A percentile compares a stretch with the other conserved stretches of the same genome.
phyloP scores from a whole-genome alignment of 768 basidiomycete genomes.

The Calocybe gangraenosa region DNA sequence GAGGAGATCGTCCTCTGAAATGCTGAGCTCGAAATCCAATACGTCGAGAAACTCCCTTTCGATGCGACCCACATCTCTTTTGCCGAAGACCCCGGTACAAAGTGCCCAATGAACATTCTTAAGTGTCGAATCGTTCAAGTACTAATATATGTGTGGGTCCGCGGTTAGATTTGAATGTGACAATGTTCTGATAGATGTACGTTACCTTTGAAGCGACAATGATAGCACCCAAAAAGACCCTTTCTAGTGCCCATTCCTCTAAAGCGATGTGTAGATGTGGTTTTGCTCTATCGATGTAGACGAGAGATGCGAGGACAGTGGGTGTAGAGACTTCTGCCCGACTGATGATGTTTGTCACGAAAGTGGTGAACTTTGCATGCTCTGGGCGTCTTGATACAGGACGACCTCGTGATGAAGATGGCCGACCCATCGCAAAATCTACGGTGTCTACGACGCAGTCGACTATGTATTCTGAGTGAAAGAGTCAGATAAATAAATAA shows the following conservation, averaged over 20 bases:
- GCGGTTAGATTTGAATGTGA: conserved; percentile 7
- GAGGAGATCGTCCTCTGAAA: conserved; percentile 63
- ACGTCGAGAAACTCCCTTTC: conserved; percentile 82
- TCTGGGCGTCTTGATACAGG: conserved; percentile 42
- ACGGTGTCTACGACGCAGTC: conserved; percentile 70
- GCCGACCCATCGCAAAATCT: conserved; percentile 70
- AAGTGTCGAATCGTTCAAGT: conserved; percentile 83
- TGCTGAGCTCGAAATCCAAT: conserved; percentile 67
- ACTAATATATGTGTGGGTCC: conserved; percentile 34
- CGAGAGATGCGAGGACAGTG: conserved; percentile 64
- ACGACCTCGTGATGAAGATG: conserved; percentile 50
- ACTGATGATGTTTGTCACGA: conserved; percentile 62
- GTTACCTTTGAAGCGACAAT: conserved; percentile 81
- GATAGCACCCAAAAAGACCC: conserved; percentile 88
- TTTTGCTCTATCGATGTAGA: conserved; percentile 74
- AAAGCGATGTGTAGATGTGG: conserved; percentile 78
- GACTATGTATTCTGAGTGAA: conserved; percentile 58
- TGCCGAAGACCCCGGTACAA: conserved; percentile 80
- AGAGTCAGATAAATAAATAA: conserved; percentile 11
- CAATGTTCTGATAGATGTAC: conserved; percentile 9
- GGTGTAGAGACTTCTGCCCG: conserved; percentile 73
- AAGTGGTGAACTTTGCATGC: conserved; percentile 55
- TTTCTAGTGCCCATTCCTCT: conserved; percentile 84
- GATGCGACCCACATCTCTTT: conserved; percentile 75
- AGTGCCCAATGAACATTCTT: conserved; percentile 91